Base-by-base conservation (phyloP, 345 rosid species). In the Trapa incisa region DNA sequence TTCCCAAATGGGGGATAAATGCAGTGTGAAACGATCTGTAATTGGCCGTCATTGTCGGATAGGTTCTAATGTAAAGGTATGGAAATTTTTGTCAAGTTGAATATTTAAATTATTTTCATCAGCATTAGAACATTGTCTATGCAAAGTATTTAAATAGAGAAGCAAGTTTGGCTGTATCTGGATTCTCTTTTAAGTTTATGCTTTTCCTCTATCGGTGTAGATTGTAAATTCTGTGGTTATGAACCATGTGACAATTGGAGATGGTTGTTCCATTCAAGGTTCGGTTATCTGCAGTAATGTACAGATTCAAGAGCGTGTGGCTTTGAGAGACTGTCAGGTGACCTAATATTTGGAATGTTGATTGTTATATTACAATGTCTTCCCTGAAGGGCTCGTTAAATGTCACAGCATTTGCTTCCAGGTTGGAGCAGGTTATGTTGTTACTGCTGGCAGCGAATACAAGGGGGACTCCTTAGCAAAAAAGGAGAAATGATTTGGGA, bases 21-120 rank as follows among this genome's bases (percentile, higher is more conserved):
- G 97, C 74, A 86, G 96, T 68, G 96, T 94, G 67, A 91, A 94
- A 77, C 86, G 97, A 77, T 94, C 99, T 67, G 96, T 91, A 42
- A 85, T 91, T 72, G 97, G 99, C 68, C 92, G 89, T 65, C 97
- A 91, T 75, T 94, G 99, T 81, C 84, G 93, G 65, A 89, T 94
- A 82, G 96, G 97, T 75, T 91, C 93, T 74, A 89, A 85, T 75
- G 99, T 94, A 73, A 94, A 94, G 99, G 99, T 91, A 80, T 35
- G 70, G 38, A 37, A 47, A 60, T 70, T 78, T 67, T 22, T 14
- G 32, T 68, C 13, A 65, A 62, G 42, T 29, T 38, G 12, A n/a
- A 58, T 9, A 32, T 15, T 29, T 32, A 45, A 32, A 54, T 54
- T 54, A 32, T 14, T 42, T 22, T 35, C 14, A 15, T 22, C 38